Conservation (phyloP, 2,329 filamentous ascomycete species). For the Curvularia sp. region DNA sequence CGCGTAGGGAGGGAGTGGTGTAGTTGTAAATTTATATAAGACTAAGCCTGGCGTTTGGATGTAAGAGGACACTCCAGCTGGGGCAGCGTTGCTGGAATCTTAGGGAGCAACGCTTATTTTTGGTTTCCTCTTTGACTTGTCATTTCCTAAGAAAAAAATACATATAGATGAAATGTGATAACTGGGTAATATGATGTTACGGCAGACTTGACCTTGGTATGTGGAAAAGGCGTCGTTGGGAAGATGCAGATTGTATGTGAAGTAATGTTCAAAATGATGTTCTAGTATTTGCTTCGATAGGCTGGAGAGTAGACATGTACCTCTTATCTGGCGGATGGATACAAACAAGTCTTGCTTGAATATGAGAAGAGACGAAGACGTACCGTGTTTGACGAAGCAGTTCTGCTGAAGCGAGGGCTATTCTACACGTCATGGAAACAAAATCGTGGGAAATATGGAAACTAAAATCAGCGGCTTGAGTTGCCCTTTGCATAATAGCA, state of each 20-base stretch:
- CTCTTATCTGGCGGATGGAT: no score
- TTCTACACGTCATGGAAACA: no score
- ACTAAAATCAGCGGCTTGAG: slow-evolving; percentile 16
- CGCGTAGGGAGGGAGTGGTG: slow-evolving; percentile 26
- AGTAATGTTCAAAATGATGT: no score
- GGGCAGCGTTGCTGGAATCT: slow-evolving; percentile 13
- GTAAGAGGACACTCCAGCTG: slow-evolving; percentile 1
- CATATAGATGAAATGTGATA: slow-evolving; percentile 9
- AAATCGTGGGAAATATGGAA: no score
- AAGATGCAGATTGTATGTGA: no score
- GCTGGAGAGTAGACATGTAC: no score
- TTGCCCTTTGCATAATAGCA: slow-evolving; percentile 14
- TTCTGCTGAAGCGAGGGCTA: no score
- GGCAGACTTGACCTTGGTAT: neutral
- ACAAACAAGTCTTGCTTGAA: no score
- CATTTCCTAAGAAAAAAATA: neutral
- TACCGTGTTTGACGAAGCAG: no score
- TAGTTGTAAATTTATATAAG: slow-evolving; percentile 14
- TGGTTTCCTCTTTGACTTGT: neutral
- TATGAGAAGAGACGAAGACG: no score
- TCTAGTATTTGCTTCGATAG: no score
- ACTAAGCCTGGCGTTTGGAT: slow-evolving; percentile 22
- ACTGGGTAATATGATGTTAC: slow-evolving; percentile 14
- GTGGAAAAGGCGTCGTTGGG: neutral
- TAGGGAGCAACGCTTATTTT: slow-evolving; percentile 3